Conservation (phyloP, 352 stramenopile genomes). For the Phytopythium sindhum region DNA sequence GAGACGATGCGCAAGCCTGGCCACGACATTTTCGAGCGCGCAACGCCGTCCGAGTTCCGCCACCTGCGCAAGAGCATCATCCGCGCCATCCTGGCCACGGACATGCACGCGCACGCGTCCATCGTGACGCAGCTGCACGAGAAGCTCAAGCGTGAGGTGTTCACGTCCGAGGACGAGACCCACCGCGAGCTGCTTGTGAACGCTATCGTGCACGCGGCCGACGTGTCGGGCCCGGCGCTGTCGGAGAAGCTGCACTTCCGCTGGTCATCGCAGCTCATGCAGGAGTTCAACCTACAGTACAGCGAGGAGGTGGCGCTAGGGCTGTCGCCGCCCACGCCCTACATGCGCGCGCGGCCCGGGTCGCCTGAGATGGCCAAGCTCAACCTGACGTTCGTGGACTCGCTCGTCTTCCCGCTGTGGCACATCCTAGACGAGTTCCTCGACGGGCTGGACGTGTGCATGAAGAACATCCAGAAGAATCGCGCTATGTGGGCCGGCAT, state of each 20-base stretch:
- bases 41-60: slow-evolving; percentile 31
- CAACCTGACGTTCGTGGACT: slow-evolving; percentile 82
- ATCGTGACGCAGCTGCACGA: slow-evolving; percentile 73
- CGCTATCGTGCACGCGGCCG: slow-evolving; percentile 74
- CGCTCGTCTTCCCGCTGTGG: slow-evolving; percentile 82
- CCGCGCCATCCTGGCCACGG: slow-evolving; percentile 75
- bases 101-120: slow-evolving; percentile 75
- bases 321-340: slow-evolving; percentile 53
- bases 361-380: slow-evolving; percentile 67
- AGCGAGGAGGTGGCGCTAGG: slow-evolving; percentile 63
- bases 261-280: slow-evolving; percentile 60
- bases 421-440: slow-evolving; percentile 63
- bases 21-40: slow-evolving; percentile 60
- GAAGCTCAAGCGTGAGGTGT: slow-evolving; percentile 53
- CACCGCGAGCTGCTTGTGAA: slow-evolving; percentile 68
- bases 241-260: slow-evolving; percentile 46
- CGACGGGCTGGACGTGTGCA: slow-evolving; percentile 49
- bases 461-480: slow-evolving; percentile 69
- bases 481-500: slow-evolving; percentile 52
- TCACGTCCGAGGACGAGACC: slow-evolving; percentile 44
- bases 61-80: slow-evolving; percentile 73
- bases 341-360: slow-evolving; percentile 67
- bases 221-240: slow-evolving; percentile 75
- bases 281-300: slow-evolving; percentile 86
- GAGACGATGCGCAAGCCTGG: slow-evolving; percentile 70